These are phyloP conservation scores for Verticillium isaacii DNA, from an alignment of 2,329 filamentous ascomycete species.

Conservation along the genomic window DNA sequence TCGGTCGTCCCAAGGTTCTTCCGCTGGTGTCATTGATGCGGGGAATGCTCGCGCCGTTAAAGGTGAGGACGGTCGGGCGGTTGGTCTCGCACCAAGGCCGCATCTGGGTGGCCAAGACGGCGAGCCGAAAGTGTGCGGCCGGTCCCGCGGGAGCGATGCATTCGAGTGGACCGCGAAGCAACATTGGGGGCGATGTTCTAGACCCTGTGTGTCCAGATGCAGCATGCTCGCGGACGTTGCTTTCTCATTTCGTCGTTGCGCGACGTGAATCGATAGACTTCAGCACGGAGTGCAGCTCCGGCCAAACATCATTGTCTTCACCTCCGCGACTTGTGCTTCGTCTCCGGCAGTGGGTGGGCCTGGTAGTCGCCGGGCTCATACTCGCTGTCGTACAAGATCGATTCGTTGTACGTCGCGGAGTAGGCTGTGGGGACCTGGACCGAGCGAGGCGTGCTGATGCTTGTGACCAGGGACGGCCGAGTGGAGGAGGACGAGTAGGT, in stretches of 20 bases:
- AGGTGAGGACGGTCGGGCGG: background rate
- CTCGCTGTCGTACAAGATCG: background rate
- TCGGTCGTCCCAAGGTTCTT: background rate
- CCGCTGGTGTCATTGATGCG: background rate
- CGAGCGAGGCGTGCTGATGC: background rate
- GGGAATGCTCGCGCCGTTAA: too few species aligned
- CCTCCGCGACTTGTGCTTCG: background rate
- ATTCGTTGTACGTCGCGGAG: background rate
- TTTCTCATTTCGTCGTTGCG: background rate
- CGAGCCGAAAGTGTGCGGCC: background rate
- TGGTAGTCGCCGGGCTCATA: background rate
- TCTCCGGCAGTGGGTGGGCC: background rate
- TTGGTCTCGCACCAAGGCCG: background rate
- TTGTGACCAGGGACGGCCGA: background rate
- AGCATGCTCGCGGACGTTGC: background rate
- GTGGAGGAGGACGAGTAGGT: background rate
- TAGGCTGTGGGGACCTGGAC: background rate
- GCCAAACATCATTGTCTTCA: background rate
- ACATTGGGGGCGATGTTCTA: background rate
- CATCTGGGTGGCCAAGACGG: background rate
- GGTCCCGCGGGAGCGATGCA: background rate
- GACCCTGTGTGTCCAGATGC: background rate
- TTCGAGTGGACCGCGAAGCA: background rate
- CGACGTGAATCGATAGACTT: background rate
- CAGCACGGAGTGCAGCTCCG: background rate